These are phyloP conservation scores for Graphiopsis chlorocephala DNA, from an alignment of 2,329 filamentous ascomycete species.

Conservation along the genomic window DNA sequence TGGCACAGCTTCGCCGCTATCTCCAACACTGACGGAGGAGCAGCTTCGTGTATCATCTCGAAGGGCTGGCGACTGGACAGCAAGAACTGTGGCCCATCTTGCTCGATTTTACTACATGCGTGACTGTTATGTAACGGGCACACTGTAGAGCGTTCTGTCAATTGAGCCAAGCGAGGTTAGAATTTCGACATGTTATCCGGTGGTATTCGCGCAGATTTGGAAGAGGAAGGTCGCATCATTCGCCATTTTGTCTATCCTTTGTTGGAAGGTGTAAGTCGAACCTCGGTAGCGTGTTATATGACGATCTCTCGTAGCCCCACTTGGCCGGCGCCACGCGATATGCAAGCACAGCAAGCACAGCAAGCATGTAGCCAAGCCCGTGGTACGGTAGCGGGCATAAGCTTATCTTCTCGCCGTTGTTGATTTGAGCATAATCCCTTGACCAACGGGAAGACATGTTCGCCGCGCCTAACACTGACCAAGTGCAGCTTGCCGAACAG, in stretches of 20 bases:
- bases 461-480: not conserved
- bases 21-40: not conserved
- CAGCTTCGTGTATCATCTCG: not conserved
- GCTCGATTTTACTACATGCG: not conserved
- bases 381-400: not conserved
- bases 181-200: not conserved
- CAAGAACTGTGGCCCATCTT: not conserved
- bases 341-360: too few relatives aligned
- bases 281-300: not conserved
- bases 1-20: constrained; percentile 3
- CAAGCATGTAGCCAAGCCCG: not conserved
- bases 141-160: not conserved
- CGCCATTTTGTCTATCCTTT: not conserved
- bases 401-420: not conserved
- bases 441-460: not conserved
- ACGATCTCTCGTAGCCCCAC: not conserved
- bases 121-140: not conserved
- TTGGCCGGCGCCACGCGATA: not conserved
- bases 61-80: not conserved
- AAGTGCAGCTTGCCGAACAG: not conserved
- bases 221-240: not conserved
- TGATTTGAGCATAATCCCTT: not conserved
- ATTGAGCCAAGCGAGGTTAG: not conserved
- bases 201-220: not conserved
- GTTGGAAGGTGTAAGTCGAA: not conserved